Conservation (phyloP, 805 yeast genomes). For the Cyberlindnera maritima region DNA sequence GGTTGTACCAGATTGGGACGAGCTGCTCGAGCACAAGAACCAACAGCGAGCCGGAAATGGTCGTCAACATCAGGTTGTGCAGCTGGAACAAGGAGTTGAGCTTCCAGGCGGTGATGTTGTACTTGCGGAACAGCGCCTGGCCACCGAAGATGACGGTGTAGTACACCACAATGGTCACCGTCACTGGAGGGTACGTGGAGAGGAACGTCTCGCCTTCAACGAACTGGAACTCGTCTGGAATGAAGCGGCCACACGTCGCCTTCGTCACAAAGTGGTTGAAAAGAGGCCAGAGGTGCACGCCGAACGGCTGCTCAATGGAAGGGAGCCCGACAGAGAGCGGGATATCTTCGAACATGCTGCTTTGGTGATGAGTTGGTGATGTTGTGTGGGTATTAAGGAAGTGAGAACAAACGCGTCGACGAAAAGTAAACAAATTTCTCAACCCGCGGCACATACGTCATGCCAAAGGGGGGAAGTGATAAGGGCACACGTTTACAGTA, state of each 20-base stretch:
- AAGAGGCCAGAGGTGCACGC: slow-evolving; percentile 62
- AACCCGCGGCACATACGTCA: too few relatives aligned
- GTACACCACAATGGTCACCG: slow-evolving; percentile 60
- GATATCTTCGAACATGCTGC: neutral
- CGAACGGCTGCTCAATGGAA: slow-evolving; percentile 75
- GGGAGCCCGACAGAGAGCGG: slow-evolving; percentile 35
- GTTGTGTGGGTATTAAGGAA: neutral
- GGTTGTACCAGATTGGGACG: slow-evolving; percentile 66
- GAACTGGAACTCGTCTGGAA: slow-evolving; percentile 68
- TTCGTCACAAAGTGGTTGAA: slow-evolving; percentile 49
- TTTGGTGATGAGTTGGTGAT: neutral
- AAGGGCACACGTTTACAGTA: too few relatives aligned
- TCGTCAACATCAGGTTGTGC: slow-evolving; percentile 77
- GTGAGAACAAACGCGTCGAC: slow-evolving; percentile 3
- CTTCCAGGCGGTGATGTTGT: slow-evolving; percentile 57
- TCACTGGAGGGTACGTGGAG: slow-evolving; percentile 60
- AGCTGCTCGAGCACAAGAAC: slow-evolving; percentile 79
- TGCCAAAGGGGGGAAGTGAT: too few relatives aligned
- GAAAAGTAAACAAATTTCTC: slow-evolving; percentile 6
- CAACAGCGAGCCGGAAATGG: slow-evolving; percentile 62
- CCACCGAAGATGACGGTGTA: slow-evolving; percentile 87
- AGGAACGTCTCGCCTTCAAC: slow-evolving; percentile 63
- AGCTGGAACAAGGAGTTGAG: slow-evolving; percentile 76
- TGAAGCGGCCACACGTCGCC: slow-evolving; percentile 49
- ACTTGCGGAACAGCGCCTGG: slow-evolving; percentile 51